phyloP scores from a whole-genome alignment of 805 yeast genomes.

The Metschnikowia dekortorum region DNA sequence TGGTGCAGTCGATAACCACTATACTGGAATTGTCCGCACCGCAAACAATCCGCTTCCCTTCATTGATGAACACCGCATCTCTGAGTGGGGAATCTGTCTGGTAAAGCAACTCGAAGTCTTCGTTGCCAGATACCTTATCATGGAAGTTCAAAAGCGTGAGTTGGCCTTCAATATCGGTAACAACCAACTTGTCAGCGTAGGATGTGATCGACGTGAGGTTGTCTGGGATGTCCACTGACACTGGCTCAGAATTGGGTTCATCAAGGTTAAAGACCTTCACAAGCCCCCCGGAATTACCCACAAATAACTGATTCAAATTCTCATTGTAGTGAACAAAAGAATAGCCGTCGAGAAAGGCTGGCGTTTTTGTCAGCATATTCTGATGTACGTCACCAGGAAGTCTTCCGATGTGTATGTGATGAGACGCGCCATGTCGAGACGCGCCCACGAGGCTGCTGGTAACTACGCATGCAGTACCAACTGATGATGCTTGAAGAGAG shows the following conservation, averaged over 20 bases:
- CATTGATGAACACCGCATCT: constrained; percentile 55
- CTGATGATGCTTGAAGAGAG: too few relatives aligned
- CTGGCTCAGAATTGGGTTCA: constrained; percentile 57
- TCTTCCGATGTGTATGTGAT: neutral
- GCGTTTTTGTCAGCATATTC: constrained; percentile 19
- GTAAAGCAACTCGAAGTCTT: constrained; percentile 38
- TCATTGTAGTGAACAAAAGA: constrained; percentile 26
- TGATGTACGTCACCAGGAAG: neutral
- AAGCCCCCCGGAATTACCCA: constrained; percentile 53
- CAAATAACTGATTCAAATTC: constrained; percentile 34
- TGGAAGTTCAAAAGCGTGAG: constrained; percentile 17
- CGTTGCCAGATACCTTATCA: constrained; percentile 15
- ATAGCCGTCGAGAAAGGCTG: constrained; percentile 42
- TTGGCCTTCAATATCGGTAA: constrained; percentile 42
- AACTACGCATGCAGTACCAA: neutral
- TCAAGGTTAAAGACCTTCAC: constrained; percentile 46
- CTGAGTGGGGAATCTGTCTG: constrained; percentile 46
- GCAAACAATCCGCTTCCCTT: constrained; percentile 52
- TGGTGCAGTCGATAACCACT: constrained; percentile 39
- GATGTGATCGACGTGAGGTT: constrained; percentile 40
- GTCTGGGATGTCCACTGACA: constrained; percentile 48
- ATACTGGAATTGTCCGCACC: constrained; percentile 69
- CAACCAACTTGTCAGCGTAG: constrained; percentile 19
- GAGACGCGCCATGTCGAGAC: constrained; percentile 2
- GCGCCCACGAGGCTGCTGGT: neutral